Percentiles rank a stretch among this genome's conserved stretches.
Evolutionary conservation across 768 basidiomycete genomes (phyloP).

Genomic region (Psilocybe azurescens): DNA sequence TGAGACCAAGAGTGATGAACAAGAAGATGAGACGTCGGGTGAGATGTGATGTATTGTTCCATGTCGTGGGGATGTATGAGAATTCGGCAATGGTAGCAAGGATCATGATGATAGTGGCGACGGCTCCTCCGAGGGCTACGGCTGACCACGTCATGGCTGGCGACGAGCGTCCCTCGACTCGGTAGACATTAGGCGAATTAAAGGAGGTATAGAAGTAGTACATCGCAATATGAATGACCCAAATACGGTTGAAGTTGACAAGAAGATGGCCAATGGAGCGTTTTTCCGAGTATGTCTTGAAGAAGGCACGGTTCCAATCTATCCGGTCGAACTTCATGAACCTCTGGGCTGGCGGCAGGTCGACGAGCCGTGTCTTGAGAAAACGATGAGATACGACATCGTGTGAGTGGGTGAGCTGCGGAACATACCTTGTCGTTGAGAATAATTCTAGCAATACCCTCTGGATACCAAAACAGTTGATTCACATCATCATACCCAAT

Average conservation of each 20-base stretch:
- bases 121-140: conserved; percentile 92
- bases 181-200: conserved; percentile 90
- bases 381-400: conserved; percentile 8
- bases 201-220: conserved; percentile 97
- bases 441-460: conserved; percentile 92
- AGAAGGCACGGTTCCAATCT: conserved; percentile 96
- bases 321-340: conserved; percentile 98
- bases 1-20: conserved; percentile 87
- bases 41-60: conserved; percentile 98
- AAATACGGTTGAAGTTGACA: conserved; percentile 99
- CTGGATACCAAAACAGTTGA: conserved; percentile 99
- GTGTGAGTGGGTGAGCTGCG: background rate
- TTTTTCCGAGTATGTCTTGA: conserved; percentile 99
- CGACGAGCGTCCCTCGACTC: conserved; percentile 57
- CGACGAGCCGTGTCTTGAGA: conserved; percentile 83
- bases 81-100: conserved; percentile 93
- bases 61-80: conserved; percentile 96
- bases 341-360: conserved; percentile 87
- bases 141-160: conserved; percentile 92
- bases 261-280: conserved; percentile 96
- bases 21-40: conserved; percentile 91
- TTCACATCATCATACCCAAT: conserved; percentile 99
- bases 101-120: conserved; percentile 97
- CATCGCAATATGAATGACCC: conserved; percentile 95
- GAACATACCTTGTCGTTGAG: conserved; percentile 82